Evolutionary conservation across 2,329 filamentous ascomycete species (phyloP), one percentile per base, ranked within the genome.

Genomic region (Ambrosiella cleistominuta): DNA sequence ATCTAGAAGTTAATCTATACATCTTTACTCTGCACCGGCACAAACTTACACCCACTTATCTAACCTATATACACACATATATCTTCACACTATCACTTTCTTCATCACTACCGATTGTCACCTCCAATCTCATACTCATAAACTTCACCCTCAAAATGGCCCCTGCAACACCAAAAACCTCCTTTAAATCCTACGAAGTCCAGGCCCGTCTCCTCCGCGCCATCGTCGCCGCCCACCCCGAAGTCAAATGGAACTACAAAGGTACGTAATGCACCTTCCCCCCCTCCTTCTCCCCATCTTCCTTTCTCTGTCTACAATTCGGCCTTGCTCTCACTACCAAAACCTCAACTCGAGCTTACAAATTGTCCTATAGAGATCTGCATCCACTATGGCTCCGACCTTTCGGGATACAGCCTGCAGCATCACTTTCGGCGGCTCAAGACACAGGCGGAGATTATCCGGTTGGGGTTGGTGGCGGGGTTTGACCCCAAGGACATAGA

Each of bases 131-230:
- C 44, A 13, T 45, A 11, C 11, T 15, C 44, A 13, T 11, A 13
- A 47, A 13, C 27, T 38, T n/a, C 17, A 9, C 13, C 19, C n/a
- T n/a, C 50, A 40, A 19, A 17, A 79, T 80, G 77, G 70, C 75
- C 3, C 66, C 72, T 2, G 54, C 66, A 37, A 66, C 61, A 39
- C 56, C 64, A 56, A 73, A 73, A 57, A 72, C 76, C 12, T 82
- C 80, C 63, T 83, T 82, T 69, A 77, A 75, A 62, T 73, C 72
- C 1, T 81, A 80, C 65, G 80, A 83, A 66, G 72, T 76, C 0
- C 78, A 80, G 62, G 74, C 75, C 17, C 79, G 81, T 51, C 75
- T 84, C 40, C 70, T 83, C 2, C 75, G 79, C 1, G 80, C 81
- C 4, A 75, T 83, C 27, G 69, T 84, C 0, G 81, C 80, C 0